Base-by-base conservation (phyloP, 345 rosid genomes). In the Durio zibethinus region DNA sequence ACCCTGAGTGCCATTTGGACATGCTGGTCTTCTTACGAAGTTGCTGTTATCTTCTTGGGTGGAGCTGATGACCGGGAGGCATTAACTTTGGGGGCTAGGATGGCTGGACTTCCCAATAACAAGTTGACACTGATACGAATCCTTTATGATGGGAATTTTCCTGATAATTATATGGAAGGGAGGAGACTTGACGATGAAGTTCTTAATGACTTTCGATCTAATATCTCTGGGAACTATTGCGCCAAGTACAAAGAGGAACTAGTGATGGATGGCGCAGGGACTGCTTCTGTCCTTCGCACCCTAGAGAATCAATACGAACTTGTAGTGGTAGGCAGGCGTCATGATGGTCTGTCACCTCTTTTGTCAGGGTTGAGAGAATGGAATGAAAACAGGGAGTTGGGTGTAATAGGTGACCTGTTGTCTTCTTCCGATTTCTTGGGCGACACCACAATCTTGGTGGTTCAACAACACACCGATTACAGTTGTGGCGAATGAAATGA, bases 361-460 rank as follows among this genome's bases (percentile, higher is more conserved):
- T 87, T 92, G 1, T 94, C 97, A 0, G 98, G 97, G 54, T 87
- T 96, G 59, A 89, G 90, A 2, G 97, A 93, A 83, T 92, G 97
- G 99, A 93, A 97, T 25, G 97, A 93, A 57, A 92, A 98, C 79
- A 94, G 90, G 0, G 99, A 96, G 84, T 92, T 92, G 12, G 98
- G 98, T 1, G 91, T 94, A 2, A 91, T 92, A 14, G 98, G 97
- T 3, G 99, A 96, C 79, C 66, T 96, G 78, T 81, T 93, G 38
- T 98, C 97, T 1, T 95, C 98, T 9, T 89, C 98, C 7, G 98
- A 93, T 77, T 93, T 90, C 73, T 87, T 94, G 50, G 89, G 88
- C 12, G 73, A 68, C 50, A 45, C 77, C 27, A 63, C 82, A 62
- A 63, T 80, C 63, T 74, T 85, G 80, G 81, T 48, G 42, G 83